phyloP scores from a whole-genome alignment of 768 basidiomycete species.

The Rhizopogon rudus region DNA sequence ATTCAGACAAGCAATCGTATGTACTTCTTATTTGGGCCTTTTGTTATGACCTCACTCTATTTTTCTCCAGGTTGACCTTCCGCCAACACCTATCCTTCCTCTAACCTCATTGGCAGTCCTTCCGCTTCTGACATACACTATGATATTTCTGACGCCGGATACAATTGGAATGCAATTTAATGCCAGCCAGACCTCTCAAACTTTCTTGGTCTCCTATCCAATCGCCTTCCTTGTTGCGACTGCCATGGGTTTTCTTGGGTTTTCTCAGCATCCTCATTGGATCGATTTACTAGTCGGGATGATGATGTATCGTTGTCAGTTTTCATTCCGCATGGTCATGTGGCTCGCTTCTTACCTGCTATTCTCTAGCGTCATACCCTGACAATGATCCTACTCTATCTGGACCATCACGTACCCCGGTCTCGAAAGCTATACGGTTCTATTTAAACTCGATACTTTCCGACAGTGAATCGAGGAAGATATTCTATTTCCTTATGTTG shows the following conservation, averaged over 20 bases:
- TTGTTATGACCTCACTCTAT: background rate
- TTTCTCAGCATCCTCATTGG: constrained; percentile 55
- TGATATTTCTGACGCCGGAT: constrained; percentile 57
- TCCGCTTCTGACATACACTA: constrained; percentile 56
- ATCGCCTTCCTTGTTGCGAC: constrained; percentile 42
- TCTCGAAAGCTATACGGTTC: constrained; percentile 50
- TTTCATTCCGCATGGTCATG: background rate
- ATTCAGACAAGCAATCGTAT: constrained; percentile 54
- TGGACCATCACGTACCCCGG: constrained; percentile 43
- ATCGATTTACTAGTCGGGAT: constrained; percentile 54
- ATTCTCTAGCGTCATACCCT: constrained; percentile 46
- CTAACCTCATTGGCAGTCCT: constrained; percentile 52
- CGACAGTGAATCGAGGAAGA: constrained; percentile 89
- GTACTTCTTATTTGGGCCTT: constrained; percentile 13
- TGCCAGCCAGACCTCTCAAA: constrained; percentile 47
- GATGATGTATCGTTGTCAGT: constrained; percentile 62
- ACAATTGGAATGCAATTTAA: constrained; percentile 42
- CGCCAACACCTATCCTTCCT: constrained; percentile 48
- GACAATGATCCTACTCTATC: constrained; percentile 38
- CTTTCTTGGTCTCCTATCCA: constrained; percentile 57
- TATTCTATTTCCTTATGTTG: constrained; percentile 93
- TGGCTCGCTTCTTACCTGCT: background rate
- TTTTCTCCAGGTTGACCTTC: constrained; percentile 41
- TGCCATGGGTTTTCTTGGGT: constrained; percentile 56
- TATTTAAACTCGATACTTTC: constrained; percentile 90